These are phyloP conservation scores for Eucalyptus erythrocorys DNA, from an alignment of 345 rosid genomes.

Conservation along the genomic window DNA sequence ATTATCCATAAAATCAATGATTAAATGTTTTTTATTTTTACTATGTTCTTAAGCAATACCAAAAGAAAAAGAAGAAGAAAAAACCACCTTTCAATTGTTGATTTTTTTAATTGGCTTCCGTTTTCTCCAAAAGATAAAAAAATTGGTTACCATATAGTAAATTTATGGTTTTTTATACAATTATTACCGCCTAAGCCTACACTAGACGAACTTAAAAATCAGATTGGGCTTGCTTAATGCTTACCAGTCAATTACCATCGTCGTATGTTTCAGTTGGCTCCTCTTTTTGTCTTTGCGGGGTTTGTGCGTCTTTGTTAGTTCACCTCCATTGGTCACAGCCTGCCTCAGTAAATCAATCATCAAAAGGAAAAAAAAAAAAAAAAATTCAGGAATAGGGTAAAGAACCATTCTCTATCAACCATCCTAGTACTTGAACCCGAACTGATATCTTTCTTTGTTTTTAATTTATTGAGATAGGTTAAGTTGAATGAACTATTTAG, in stretches of 20 bases:
- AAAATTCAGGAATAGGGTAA: neutral
- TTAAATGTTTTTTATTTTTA: neutral
- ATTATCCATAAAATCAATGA: neutral
- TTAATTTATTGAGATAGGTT: neutral
- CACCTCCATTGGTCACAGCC: neutral
- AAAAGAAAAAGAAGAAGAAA: neutral
- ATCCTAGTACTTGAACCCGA: neutral
- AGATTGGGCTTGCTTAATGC: neutral
- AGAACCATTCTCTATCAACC: neutral
- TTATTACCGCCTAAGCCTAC: neutral
- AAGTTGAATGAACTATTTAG: neutral
- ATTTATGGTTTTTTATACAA: neutral
- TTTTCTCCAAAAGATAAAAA: neutral
- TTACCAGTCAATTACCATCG: neutral
- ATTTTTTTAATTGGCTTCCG: too few species aligned
- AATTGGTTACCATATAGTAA: neutral
- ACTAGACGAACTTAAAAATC: neutral
- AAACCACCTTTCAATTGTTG: neutral
- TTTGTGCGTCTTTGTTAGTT: neutral
- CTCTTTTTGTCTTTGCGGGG: neutral
- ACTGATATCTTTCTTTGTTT: neutral
- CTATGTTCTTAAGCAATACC: neutral
- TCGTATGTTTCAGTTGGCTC: neutral
- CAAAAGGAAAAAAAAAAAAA: neutral
- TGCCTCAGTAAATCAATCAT: neutral